Conservation (phyloP, 1,284 basidiomycete species). For the Ganoderma sinense region DNA sequence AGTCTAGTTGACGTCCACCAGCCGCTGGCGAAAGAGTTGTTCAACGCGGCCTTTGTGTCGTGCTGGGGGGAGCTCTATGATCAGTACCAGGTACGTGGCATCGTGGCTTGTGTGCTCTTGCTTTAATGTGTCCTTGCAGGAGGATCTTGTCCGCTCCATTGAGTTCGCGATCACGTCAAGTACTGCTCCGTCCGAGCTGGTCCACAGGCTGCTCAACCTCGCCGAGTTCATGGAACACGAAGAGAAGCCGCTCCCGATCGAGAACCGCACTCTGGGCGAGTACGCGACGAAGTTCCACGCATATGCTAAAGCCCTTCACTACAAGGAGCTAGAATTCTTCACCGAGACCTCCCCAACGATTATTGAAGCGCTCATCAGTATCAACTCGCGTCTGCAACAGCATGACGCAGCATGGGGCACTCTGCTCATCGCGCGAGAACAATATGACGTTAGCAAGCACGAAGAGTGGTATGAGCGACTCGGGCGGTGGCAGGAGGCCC, state of each 20-base stretch:
- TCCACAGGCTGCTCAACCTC: conserved; percentile 95
- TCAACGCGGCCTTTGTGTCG: conserved; percentile 98
- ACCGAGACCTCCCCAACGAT: conserved; percentile 88
- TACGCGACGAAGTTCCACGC: conserved; percentile 95
- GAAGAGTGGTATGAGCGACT: conserved; percentile 99
- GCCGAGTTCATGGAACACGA: conserved; percentile 99
- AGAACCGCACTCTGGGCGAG: conserved; percentile 92
- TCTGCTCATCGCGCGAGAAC: conserved; percentile 85
- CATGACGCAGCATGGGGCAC: conserved; percentile 97
- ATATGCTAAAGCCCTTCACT: conserved; percentile 98
- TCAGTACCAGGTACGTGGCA: conserved; percentile 80
- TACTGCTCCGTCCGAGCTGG: conserved; percentile 87
- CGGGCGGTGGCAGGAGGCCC: conserved; percentile 95
- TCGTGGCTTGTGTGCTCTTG: neutral
- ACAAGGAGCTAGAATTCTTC: conserved; percentile 99
- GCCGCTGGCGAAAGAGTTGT: conserved; percentile 93
- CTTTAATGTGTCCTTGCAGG: conserved; percentile 53
- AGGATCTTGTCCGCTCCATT: conserved; percentile 92
- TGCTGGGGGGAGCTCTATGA: conserved; percentile 98
- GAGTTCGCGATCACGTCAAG: conserved; percentile 87
- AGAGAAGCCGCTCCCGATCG: conserved; percentile 95
- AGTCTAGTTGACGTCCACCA: conserved; percentile 92
- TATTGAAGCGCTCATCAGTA: conserved; percentile 95
- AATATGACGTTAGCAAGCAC: conserved; percentile 87
- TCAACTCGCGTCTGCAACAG: conserved; percentile 98